These are phyloP conservation scores for Atkinsonella hypoxylon DNA, from an alignment of 2,329 filamentous ascomycete species.

Conservation along the genomic window DNA sequence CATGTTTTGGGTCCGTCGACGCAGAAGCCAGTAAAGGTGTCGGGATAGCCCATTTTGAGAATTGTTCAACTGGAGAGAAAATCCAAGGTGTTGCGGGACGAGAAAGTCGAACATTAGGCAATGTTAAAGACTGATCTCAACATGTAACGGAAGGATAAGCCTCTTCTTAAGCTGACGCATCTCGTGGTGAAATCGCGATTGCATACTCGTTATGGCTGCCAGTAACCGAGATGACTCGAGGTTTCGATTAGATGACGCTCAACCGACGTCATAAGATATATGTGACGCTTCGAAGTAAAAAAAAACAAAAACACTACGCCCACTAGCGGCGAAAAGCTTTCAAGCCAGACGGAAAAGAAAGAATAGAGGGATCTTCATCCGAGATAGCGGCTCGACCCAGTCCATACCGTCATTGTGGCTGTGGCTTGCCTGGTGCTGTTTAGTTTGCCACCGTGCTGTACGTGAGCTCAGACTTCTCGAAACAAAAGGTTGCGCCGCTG, in stretches of 20 bases:
- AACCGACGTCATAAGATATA: not conserved
- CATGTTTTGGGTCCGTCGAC: slow-evolving; percentile 29
- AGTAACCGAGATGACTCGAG: not conserved
- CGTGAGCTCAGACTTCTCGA: too few relatives aligned
- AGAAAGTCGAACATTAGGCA: too few relatives aligned
- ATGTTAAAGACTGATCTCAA: too few relatives aligned
- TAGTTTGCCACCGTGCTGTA: too few relatives aligned
- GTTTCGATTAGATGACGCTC: not conserved
- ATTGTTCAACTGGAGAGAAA: not conserved
- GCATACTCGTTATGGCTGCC: not conserved
- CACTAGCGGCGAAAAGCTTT: not conserved
- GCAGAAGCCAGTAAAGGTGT: slow-evolving; percentile 31
- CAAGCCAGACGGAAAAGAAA: not conserved
- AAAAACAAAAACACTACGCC: too few relatives aligned
- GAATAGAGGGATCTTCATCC: too few relatives aligned
- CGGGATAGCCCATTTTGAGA: slow-evolving; percentile 29
- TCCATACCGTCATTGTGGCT: too few relatives aligned
- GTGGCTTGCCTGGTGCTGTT: too few relatives aligned
- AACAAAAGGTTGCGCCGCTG: too few relatives aligned
- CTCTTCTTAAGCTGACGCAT: not conserved
- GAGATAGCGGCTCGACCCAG: too few relatives aligned
- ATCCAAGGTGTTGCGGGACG: too few relatives aligned
- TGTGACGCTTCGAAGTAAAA: not conserved
- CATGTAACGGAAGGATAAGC: too few relatives aligned
- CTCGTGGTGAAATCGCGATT: slow-evolving; percentile 21